Percentiles rank a stretch among this genome's conserved stretches.
These are phyloP conservation scores for Hypoxylon fuscum DNA, from an alignment of 495 filamentous ascomycete genomes.

Conservation along the genomic window DNA sequence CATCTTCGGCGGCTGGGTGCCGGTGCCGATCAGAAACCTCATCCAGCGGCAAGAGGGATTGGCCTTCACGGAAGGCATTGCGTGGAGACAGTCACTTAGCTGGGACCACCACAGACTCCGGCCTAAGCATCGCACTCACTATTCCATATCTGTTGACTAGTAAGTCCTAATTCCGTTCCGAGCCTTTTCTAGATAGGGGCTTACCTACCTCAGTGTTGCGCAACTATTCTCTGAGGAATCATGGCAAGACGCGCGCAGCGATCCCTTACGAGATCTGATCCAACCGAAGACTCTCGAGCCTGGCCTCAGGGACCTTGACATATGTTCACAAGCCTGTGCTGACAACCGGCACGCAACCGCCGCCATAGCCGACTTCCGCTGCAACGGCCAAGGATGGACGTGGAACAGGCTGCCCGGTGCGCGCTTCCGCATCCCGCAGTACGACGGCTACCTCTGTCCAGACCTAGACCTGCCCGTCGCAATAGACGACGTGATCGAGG, in stretches of 20 bases:
- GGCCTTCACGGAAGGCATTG: slow-evolving; percentile 46
- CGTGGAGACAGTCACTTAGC: slow-evolving; percentile 48
- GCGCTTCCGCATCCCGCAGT: slow-evolving; percentile 43
- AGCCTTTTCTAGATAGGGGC: neutral
- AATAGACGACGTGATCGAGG: slow-evolving; percentile 32
- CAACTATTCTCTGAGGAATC: slow-evolving; percentile 34
- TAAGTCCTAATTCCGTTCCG: slow-evolving; percentile 29
- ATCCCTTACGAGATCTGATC: slow-evolving; percentile 19
- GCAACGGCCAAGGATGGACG: slow-evolving; percentile 23
- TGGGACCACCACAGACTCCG: slow-evolving; percentile 47
- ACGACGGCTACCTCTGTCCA: slow-evolving; percentile 40
- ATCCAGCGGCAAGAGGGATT: slow-evolving; percentile 14
- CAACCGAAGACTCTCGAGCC: slow-evolving; percentile 27
- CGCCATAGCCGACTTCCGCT: slow-evolving; percentile 42
- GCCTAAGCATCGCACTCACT: slow-evolving; percentile 48
- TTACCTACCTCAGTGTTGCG: slow-evolving; percentile 25
- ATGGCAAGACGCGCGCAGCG: slow-evolving; percentile 24
- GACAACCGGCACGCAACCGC: slow-evolving; percentile 35
- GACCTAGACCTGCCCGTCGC: slow-evolving; percentile 39
- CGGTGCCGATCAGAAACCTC: slow-evolving; percentile 41
- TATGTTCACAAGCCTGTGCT: slow-evolving; percentile 12
- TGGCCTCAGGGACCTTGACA: slow-evolving; percentile 19
- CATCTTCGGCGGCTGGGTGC: slow-evolving; percentile 52
- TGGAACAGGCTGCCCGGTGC: slow-evolving; percentile 41
- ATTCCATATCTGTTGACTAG: slow-evolving; percentile 49